Conservation (phyloP, 106 monocot genomes). For the Acorus gramineus region DNA sequence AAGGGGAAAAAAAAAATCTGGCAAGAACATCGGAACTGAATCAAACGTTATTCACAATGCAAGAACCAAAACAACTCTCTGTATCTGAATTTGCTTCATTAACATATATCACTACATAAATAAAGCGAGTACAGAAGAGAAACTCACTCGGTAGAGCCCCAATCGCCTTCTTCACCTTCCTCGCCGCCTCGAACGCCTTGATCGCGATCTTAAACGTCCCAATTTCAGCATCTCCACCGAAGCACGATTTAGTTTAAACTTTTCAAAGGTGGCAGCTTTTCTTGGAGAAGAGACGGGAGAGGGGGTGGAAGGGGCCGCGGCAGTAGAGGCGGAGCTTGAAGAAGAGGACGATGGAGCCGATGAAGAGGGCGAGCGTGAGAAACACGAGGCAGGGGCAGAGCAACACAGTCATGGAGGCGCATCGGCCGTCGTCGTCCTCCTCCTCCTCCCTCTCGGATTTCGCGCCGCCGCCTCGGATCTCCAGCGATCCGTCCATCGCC, state of each 20-base stretch:
- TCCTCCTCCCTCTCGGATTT: background rate
- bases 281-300: slow-evolving; percentile 40
- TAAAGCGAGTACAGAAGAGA: too few species aligned
- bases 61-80: too few species aligned
- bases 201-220: slow-evolving; percentile 60
- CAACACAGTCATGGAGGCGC: slow-evolving; percentile 18
- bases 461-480: too few species aligned
- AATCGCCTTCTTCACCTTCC: slow-evolving; percentile 80
- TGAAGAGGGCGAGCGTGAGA: slow-evolving; percentile 29
- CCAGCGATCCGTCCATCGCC: too few species aligned
- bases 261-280: slow-evolving; percentile 26
- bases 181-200: slow-evolving; percentile 55
- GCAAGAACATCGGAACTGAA: too few species aligned
- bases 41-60: too few species aligned
- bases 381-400: slow-evolving; percentile 63
- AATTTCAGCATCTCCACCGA: slow-evolving; percentile 44
- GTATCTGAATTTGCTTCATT: too few species aligned
- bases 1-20: too few species aligned
- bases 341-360: slow-evolving; percentile 34
- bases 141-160: slow-evolving; percentile 22
- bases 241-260: slow-evolving; percentile 59
- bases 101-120: too few species aligned
- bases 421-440: background rate
- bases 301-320: slow-evolving; percentile 32
- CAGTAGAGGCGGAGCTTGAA: slow-evolving; percentile 74